phyloP scores from a whole-genome alignment of 2,329 filamentous ascomycete species.

The Fusarium sp. region DNA sequence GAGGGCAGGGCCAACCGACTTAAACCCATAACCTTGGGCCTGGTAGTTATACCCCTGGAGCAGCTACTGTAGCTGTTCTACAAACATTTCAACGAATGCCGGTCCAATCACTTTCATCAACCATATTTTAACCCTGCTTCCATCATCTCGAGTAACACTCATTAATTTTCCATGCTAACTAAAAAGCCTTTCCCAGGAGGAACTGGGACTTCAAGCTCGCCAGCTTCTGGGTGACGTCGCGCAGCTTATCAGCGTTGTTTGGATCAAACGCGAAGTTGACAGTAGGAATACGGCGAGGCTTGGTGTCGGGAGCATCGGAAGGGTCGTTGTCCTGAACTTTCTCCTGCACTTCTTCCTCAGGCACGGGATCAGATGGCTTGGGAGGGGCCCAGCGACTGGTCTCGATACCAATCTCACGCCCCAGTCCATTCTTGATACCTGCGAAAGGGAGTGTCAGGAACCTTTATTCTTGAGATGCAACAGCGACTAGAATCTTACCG shows the following conservation, averaged over 20 bases:
- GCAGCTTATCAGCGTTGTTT: constrained; percentile 12
- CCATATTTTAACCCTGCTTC: too few species aligned
- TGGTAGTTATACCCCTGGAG: too few species aligned
- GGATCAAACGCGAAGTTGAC: constrained; percentile 17
- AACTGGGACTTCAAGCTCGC: constrained; percentile 24
- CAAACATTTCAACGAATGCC: constrained; percentile 5
- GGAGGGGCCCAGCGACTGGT: constrained; percentile 31
- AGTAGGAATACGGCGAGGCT: constrained; percentile 5
- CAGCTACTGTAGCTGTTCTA: too few species aligned
- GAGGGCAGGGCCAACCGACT: too few species aligned
- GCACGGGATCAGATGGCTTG: not conserved
- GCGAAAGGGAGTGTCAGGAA: constrained; percentile 1
- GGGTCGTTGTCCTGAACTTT: not conserved
- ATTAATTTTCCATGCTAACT: not conserved
- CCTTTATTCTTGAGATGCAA: rapidly evolving
- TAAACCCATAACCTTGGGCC: too few species aligned
- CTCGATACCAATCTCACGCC: constrained; percentile 12
- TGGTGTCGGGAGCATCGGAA: not conserved
- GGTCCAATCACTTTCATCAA: not conserved
- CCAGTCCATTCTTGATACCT: constrained; percentile 13
- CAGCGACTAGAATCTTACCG: not conserved
- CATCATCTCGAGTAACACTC: not conserved
- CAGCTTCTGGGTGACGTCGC: not conserved
- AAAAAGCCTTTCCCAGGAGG: constrained; percentile 3
- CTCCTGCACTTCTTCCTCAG: not conserved